Percentiles rank a stretch among this genome's conserved stretches.
These are phyloP conservation scores for Ogataea hybrid DNA, from an alignment of 1,139 yeast species.

Conservation along the genomic window DNA sequence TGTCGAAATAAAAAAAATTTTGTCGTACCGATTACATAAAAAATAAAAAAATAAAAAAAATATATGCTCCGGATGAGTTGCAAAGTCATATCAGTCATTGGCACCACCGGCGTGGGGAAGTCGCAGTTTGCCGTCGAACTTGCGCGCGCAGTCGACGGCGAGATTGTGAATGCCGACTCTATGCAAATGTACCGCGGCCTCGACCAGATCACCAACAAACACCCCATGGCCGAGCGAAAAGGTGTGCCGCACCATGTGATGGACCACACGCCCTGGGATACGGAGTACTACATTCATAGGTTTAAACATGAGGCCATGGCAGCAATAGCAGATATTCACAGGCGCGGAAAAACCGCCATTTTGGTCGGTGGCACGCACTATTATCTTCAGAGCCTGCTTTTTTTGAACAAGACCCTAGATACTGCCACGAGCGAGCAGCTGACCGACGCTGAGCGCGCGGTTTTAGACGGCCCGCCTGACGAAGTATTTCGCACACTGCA, in stretches of 20 bases:
- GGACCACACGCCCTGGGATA: slow-evolving; percentile 77
- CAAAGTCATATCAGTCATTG: slow-evolving; percentile 39
- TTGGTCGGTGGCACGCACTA: slow-evolving; percentile 97
- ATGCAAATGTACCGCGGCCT: slow-evolving; percentile 86
- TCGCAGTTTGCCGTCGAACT: slow-evolving; percentile 82
- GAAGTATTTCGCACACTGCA: slow-evolving; percentile 46
- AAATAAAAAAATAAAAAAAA: slow-evolving; percentile 5
- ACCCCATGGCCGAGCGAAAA: slow-evolving; percentile 72
- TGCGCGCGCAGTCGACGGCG: slow-evolving; percentile 79
- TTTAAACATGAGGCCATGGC: slow-evolving; percentile 69
- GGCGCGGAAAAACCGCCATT: slow-evolving; percentile 74
- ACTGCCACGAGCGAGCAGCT: slow-evolving; percentile 30
- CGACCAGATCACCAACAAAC: slow-evolving; percentile 86
- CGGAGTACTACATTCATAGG: slow-evolving; percentile 80
- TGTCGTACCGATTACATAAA: slow-evolving; percentile 4
- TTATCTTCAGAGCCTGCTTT: slow-evolving; percentile 75
- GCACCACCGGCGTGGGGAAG: slow-evolving; percentile 98
- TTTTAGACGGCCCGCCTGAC: slow-evolving; percentile 60
- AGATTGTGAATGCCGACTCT: slow-evolving; percentile 92
- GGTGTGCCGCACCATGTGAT: slow-evolving; percentile 83
- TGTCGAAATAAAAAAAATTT: slow-evolving; percentile 5
- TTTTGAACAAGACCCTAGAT: slow-evolving; percentile 60
- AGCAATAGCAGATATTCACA: slow-evolving; percentile 60
- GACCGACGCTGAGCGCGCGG: slow-evolving; percentile 28
- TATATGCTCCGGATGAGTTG: slow-evolving; percentile 6